These are phyloP conservation scores for Glutinoglossum americanum DNA, from an alignment of 495 filamentous ascomycete genomes.

Conservation along the genomic window DNA sequence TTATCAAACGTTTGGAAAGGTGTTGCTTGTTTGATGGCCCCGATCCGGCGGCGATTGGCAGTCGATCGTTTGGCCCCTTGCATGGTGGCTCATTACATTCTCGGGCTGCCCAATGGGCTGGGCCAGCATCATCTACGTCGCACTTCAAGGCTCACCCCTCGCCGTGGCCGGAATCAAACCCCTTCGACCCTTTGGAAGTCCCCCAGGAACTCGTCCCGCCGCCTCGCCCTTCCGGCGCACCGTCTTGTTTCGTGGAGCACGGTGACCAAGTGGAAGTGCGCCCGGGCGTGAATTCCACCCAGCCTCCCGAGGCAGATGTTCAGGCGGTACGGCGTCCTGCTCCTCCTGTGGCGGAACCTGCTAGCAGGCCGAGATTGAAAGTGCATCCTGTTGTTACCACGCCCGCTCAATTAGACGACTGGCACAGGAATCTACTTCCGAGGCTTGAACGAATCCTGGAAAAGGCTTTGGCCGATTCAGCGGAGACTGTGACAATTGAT, in stretches of 20 bases:
- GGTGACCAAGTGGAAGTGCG: neutral
- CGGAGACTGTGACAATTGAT: constrained; percentile 21
- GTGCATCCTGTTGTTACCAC: constrained; percentile 19
- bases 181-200: neutral
- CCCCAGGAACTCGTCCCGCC: too few species aligned
- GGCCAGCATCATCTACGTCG: neutral
- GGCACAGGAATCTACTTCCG: constrained; percentile 17
- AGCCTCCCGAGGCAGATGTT: neutral
- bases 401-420: constrained; percentile 13
- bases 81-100: neutral
- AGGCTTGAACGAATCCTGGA: constrained; percentile 20
- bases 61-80: neutral
- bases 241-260: too few species aligned
- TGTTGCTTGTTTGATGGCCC: constrained; percentile 21
- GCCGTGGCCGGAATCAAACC: neutral
- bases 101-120: neutral
- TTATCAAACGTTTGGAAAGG: constrained; percentile 19
- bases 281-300: neutral
- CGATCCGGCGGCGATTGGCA: constrained; percentile 5
- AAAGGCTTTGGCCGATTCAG: constrained; percentile 16
- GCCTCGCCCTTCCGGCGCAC: too few species aligned
- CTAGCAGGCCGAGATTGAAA: neutral
- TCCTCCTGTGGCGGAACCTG: neutral
- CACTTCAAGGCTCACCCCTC: neutral
- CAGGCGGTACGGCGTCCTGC: neutral